Evolutionary conservation across 805 yeast genomes (phyloP), one percentile per base, ranked within the genome.

Genomic region (Candida odintsovae): DNA sequence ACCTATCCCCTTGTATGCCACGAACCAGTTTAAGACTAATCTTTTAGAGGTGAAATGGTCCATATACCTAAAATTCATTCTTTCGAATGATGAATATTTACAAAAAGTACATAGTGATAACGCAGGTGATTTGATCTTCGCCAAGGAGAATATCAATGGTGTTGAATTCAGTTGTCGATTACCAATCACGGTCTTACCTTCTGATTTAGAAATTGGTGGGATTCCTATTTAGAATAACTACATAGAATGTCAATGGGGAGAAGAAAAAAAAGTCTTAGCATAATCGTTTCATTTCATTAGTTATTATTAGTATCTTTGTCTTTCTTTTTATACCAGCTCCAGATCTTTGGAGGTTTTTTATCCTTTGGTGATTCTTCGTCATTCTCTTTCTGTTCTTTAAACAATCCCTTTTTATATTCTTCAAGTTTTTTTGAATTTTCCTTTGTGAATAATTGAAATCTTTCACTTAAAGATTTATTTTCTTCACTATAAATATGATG

Each of bases 151-250:
- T 20, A 23, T 72, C 12, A 66, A 61, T 20, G 76, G 76, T 8
- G 60, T 56, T 20, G 72, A 66, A 23, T 71, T 78, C 48, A 58
- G 63, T 10, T 72, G 76, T 44, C 63, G 71, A 37, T 56, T 77
- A 6, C 81, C 82, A 2, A 35, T 77, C 1, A 58, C 63, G 21
- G 66, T 77, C 1, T 51, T 75, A 16, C 79, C 81, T 1, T 61
- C 76, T 5, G 65, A 71, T 33, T 65, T 68, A 38, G 74, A 70
- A 50, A 70, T 74, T 50, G 78, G 78, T 35, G 82, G 81, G 8
- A 66, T 76, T 62, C 64, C 65, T 40, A 38, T 44, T 39, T 52
- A 37, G 31, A 28, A 25, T 12, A 15, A 19, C 18, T 37, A 43
- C n/a, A 38, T 21, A 13, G n/a, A n/a, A n/a, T n/a, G n/a, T 8